Base-by-base conservation (phyloP, 345 rosid genomes). In the Eucalyptus sp. region DNA sequence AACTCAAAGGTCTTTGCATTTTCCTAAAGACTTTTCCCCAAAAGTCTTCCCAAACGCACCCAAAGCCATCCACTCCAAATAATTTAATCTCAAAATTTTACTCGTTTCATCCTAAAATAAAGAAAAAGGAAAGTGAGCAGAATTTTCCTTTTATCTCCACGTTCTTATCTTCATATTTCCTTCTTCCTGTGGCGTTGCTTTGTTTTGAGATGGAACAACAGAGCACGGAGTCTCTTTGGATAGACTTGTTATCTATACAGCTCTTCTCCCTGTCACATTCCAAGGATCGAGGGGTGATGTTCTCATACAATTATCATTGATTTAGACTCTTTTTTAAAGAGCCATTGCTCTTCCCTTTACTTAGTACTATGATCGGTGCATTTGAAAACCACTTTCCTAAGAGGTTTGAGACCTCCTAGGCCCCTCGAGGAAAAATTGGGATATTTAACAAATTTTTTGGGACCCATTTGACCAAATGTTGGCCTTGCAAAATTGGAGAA, bases 151-250 rank as follows among this genome's bases (percentile, higher is more conserved):
- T 64, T 15, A 31, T 25, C 76, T n/a, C 10, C 20, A 11, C 17
- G 0, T 4, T n/a, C 41, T 66, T n/a, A n/a, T 0, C 76, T 66
- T 7, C 41, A 66, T 15, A n/a, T 15, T n/a, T 66, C 0, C 76
- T 15, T n/a, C 41, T 10, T 66, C 0, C 1, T 66, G 0, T 66
- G 37, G 10, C 18, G 0, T n/a, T 4, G 76, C 76, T 66, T 66
- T 7, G 86, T 66, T 66, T 66, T 15, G 2, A 4, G 76, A 66
- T n/a, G 76, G 76, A n/a, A 66, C 37, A 15, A n/a, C 0, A 66
- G 22, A 15, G 2, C 76, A 62, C 1, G 16, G 37, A 62, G 3
- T 29, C 31, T 29, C 71, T 1, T 62, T 62, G 33, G 13, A 62
- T 29, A 2, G 1, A 62, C 2, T 62, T 62, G 33, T 13, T 29